Percentiles rank a stretch among this genome's conserved stretches.
Conservation (phyloP, 1,284 basidiomycete genomes). For the Melampsora americana region DNA sequence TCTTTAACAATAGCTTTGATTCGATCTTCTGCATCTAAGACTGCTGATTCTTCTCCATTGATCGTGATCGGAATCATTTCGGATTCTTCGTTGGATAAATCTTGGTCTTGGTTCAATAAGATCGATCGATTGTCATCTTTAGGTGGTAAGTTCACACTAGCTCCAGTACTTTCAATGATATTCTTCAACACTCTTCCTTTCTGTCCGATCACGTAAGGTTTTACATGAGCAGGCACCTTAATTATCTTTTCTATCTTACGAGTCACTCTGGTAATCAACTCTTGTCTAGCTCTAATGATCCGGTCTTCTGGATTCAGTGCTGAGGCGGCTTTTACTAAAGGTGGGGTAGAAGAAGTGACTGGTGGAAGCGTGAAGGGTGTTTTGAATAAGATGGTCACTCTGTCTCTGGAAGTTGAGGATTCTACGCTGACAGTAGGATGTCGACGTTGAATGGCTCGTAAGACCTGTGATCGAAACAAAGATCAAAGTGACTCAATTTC, state of each 20-base stretch:
- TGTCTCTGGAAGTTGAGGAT: constrained; percentile 81
- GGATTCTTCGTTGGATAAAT: constrained; percentile 72
- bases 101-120: constrained; percentile 53
- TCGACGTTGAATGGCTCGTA: constrained; percentile 47
- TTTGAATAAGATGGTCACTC: constrained; percentile 63
- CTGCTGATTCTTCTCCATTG: constrained; percentile 77
- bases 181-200: constrained; percentile 89
- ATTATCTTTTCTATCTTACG: constrained; percentile 62
- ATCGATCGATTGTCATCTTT: constrained; percentile 57
- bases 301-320: constrained; percentile 66
- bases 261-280: constrained; percentile 73
- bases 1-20: constrained; percentile 82
- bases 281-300: constrained; percentile 74
- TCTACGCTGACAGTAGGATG: constrained; percentile 77
- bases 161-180: constrained; percentile 82
- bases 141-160: constrained; percentile 82
- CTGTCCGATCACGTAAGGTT: constrained; percentile 83
- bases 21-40: constrained; percentile 72
- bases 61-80: constrained; percentile 78
- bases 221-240: constrained; percentile 81
- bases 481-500: constrained; percentile 23
- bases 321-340: constrained; percentile 53
- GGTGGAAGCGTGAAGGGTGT: constrained; percentile 51
- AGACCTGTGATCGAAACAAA: constrained; percentile 35
- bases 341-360: constrained; percentile 85